Evolutionary conservation across 768 basidiomycete species (phyloP).

Genomic region (Sporobolomyces roseus): DNA sequence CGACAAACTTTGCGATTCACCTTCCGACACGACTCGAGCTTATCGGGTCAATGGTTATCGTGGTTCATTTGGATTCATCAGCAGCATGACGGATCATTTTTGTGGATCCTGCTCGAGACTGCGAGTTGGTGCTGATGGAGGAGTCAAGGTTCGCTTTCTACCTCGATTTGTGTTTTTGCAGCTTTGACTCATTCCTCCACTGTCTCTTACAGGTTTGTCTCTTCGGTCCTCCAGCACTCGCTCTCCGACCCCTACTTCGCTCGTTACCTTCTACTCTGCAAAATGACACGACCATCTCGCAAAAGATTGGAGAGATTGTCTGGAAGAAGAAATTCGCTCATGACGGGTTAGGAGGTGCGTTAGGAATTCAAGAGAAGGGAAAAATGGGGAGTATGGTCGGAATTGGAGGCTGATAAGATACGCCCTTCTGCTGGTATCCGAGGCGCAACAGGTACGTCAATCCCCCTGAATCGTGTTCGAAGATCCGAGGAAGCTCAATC

Average conservation of each 20-base stretch:
- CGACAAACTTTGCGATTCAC: conserved; percentile 58
- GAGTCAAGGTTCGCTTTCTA: too few species aligned
- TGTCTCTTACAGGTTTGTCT: conserved; percentile 64
- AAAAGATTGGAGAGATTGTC: conserved; percentile 15
- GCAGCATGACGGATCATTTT: conserved; percentile 88
- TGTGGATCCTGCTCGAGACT: conserved; percentile 79
- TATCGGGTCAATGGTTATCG: conserved; percentile 68
- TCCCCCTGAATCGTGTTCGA: too few species aligned
- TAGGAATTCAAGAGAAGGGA: conserved; percentile 31
- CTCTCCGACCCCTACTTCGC: conserved; percentile 71
- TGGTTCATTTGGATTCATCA: conserved; percentile 80
- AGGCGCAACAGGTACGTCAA: too few species aligned
- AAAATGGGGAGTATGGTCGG: conserved; percentile 84
- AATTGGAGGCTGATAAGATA: conserved; percentile 72
- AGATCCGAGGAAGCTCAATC: too few species aligned
- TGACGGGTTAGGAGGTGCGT: conserved; percentile 43
- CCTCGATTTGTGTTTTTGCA: conserved; percentile 44
- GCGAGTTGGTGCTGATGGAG: conserved; percentile 80
- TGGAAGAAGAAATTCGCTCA: conserved; percentile 44
- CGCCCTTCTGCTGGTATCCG: neutral
- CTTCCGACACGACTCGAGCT: conserved; percentile 75
- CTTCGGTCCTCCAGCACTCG: conserved; percentile 78
- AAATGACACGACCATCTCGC: conserved; percentile 58
- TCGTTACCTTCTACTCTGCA: conserved; percentile 8
- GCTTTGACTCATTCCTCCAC: neutral